Evolutionary conservation across 257 asterid genomes (phyloP), one percentile per base, ranked within the genome.

Genomic region (Paraleonurus japonicus): DNA sequence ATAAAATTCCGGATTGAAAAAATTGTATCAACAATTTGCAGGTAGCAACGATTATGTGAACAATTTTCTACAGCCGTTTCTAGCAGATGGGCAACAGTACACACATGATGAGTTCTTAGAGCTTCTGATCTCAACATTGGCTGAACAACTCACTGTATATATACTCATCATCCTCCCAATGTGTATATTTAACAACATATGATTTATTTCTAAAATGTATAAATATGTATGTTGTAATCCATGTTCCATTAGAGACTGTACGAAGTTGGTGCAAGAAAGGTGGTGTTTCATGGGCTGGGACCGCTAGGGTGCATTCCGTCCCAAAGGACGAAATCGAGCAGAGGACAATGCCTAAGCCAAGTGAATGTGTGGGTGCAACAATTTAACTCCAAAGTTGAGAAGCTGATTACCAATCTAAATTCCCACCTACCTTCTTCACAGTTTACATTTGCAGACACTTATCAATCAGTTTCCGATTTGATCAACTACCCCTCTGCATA

Each of bases 21-120:
- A 9, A 23, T 3, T 43, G 32, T 55, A 11, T 23, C 17, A 55
- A 20, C 22, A 58, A 58, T 26, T 75, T 72, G 48, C 85, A 88
- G 96, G 97, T 48, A 90, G 97, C 90, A 90, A 90, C 37, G 95
- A 89, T 69, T 90, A 90, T 65, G 96, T 90, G 2, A 90, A 88
- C 90, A 90, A 90, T 58, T 88, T 72, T 69, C 89, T 90, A 45
- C 97, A 90, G 74, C 96, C 97, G 9, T 90, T 88, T 55, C 69
- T 87, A 74, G 79, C 80, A 35, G 89, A 81, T 16, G 85, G 89
- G 4, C 84, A 81, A 66, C 92, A 87, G 35, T 90, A 72, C 69
- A 85, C 97, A 22, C 96, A 90, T 11, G 90, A 85, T 1, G 96
- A 87, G 65, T 88, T 88, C 57, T 61, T 84, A 15, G 87, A 71